phyloP scores from a whole-genome alignment of 768 basidiomycete genomes.

The Punctularia strigosozonata region DNA sequence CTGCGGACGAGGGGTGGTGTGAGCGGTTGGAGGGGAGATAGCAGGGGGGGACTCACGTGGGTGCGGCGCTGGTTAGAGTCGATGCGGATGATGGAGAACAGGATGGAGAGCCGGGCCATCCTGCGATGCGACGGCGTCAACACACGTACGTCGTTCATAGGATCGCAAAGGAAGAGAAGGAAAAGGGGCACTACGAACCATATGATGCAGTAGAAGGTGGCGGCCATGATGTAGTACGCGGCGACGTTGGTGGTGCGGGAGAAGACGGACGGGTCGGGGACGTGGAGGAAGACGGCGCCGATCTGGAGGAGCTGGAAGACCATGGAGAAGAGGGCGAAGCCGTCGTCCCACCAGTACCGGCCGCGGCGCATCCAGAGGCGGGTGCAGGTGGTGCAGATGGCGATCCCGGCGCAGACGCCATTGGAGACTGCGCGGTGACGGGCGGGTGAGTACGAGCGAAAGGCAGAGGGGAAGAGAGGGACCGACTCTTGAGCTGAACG shows the following conservation, averaged over 20 bases:
- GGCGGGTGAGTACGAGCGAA: neutral
- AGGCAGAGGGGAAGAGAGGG: neutral
- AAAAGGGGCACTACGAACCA: too few relatives aligned
- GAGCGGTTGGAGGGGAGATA: too few relatives aligned
- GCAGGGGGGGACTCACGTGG: too few relatives aligned
- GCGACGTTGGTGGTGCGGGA: constrained; percentile 12
- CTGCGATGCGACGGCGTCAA: too few relatives aligned
- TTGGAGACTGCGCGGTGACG: constrained; percentile 12
- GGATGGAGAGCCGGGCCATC: constrained; percentile 40
- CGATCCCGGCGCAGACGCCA: constrained; percentile 12
- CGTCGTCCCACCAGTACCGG: constrained; percentile 17
- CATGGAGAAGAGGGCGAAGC: constrained; percentile 13
- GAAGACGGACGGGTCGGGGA: constrained; percentile 9
- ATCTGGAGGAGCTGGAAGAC: constrained; percentile 13
- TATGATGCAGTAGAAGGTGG: constrained; percentile 15
- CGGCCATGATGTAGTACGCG: constrained; percentile 17
- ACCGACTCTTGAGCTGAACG: neutral
- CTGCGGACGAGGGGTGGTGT: neutral
- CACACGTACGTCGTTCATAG: too few relatives aligned
- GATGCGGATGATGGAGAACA: constrained; percentile 44
- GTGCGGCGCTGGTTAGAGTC: constrained; percentile 31
- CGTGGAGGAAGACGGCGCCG: constrained; percentile 15
- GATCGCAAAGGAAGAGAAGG: too few relatives aligned
- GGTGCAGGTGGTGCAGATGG: constrained; percentile 11
- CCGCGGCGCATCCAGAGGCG: constrained; percentile 13